phyloP scores from a whole-genome alignment of 495 filamentous ascomycete genomes.

The Neohortaea acidophila region DNA sequence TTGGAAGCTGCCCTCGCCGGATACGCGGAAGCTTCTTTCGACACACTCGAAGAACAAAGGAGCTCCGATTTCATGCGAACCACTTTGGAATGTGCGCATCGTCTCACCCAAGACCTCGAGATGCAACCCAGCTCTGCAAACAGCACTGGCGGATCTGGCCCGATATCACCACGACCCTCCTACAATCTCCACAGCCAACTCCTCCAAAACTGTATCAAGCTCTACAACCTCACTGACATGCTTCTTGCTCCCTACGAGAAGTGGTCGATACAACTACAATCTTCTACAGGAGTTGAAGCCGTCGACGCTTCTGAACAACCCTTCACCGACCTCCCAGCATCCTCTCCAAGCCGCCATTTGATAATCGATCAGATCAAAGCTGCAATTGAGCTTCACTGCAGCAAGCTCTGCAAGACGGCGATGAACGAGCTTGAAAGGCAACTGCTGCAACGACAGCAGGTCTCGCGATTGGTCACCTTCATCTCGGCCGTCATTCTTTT shows the following conservation, averaged over 20 bases:
- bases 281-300: constrained; percentile 16
- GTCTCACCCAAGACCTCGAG: constrained; percentile 39
- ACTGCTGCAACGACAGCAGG: constrained; percentile 56
- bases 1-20: constrained; percentile 48
- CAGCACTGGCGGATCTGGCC: background rate
- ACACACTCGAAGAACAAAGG: constrained; percentile 48
- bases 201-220: constrained; percentile 50
- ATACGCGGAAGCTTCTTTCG: constrained; percentile 53
- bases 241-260: constrained; percentile 27
- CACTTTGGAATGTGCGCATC: constrained; percentile 45
- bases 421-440: constrained; percentile 62
- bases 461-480: constrained; percentile 59
- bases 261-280: constrained; percentile 30
- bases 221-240: constrained; percentile 64
- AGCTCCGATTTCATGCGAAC: constrained; percentile 51
- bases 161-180: constrained; percentile 1
- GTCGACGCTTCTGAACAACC: no score
- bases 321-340: constrained; percentile 11
- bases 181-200: constrained; percentile 37
- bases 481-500: constrained; percentile 58
- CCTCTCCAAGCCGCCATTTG: constrained; percentile 34
- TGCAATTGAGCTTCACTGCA: constrained; percentile 58
- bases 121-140: background rate
- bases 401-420: constrained; percentile 46
- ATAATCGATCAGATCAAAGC: constrained; percentile 58